Evolutionary conservation across 371 early-diverging fungal species (phyloP).

Genomic region (Haplosporangium sp.): DNA sequence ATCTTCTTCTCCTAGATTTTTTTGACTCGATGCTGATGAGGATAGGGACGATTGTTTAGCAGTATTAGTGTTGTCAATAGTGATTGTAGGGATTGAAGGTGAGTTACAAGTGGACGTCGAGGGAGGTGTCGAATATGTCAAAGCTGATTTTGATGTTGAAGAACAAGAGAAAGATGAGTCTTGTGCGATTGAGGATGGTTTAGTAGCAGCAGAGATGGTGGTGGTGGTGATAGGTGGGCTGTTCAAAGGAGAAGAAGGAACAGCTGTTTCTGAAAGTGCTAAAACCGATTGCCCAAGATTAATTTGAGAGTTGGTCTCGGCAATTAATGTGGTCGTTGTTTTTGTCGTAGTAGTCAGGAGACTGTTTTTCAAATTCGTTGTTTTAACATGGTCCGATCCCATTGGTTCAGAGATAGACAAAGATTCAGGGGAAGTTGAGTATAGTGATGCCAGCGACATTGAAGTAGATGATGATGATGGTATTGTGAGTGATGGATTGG

Average conservation of each 20-base stretch:
- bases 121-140: background rate
- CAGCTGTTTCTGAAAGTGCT: background rate
- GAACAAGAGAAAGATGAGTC: background rate
- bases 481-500: background rate
- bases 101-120: slow-evolving; percentile 9
- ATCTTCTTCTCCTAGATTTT: background rate
- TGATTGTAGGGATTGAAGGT: background rate
- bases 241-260: background rate
- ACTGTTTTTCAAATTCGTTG: background rate
- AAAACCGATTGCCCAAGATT: too few relatives aligned
- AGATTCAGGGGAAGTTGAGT: background rate
- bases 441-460: background rate
- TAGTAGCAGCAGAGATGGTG: background rate
- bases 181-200: background rate
- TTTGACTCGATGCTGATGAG: background rate
- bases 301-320: background rate
- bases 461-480: background rate
- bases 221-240: too few relatives aligned
- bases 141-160: background rate
- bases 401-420: background rate
- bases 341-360: background rate
- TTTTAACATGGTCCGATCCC: background rate
- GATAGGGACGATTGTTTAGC: background rate
- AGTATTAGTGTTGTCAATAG: background rate
- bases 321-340: background rate